These are phyloP conservation scores for Diaporthe vexans DNA, from an alignment of 2,329 filamentous ascomycete species.

Conservation along the genomic window DNA sequence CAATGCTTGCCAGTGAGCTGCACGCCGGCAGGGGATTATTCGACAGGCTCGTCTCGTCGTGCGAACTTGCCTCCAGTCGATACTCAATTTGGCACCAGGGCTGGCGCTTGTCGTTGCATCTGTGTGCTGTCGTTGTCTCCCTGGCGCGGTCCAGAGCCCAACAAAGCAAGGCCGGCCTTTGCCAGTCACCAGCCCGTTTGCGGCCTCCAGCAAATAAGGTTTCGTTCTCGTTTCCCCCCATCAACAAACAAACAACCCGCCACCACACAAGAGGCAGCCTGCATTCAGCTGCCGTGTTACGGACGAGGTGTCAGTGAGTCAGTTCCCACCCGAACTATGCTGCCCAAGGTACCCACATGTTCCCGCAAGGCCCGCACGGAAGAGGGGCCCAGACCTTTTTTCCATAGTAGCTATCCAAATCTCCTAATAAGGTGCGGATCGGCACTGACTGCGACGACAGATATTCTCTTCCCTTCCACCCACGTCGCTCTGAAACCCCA, in stretches of 20 bases:
- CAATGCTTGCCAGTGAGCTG: background rate
- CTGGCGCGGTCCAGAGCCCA: slow-evolving; percentile 9
- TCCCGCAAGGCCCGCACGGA: slow-evolving; percentile 13
- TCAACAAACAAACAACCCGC: slow-evolving; percentile 26
- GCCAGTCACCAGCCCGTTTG: slow-evolving; percentile 7
- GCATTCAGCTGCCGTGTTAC: slow-evolving; percentile 31
- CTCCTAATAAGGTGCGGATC: slow-evolving; percentile 38
- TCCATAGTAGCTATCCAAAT: slow-evolving; percentile 25
- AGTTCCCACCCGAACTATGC: slow-evolving; percentile 22
- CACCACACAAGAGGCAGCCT: slow-evolving; percentile 18
- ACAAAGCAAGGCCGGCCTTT: slow-evolving; percentile 24
- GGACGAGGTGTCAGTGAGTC: slow-evolving; percentile 22
- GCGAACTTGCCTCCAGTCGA: slow-evolving; percentile 9
- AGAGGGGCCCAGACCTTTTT: slow-evolving; percentile 14
- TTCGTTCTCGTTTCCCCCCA: slow-evolving; percentile 12
- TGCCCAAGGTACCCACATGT: background rate
- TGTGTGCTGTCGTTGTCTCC: slow-evolving; percentile 18
- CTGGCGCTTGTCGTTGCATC: slow-evolving; percentile 11
- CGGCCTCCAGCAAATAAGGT: slow-evolving; percentile 31
- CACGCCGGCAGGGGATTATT: slow-evolving; percentile 1
- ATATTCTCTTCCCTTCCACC: slow-evolving; percentile 4
- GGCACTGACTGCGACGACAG: slow-evolving; percentile 35
- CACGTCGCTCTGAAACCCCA: background rate
- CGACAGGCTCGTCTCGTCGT: background rate
- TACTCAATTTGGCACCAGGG: background rate